Conservation (phyloP, 805 yeast species). For the Kluyveromyces starmeri region DNA sequence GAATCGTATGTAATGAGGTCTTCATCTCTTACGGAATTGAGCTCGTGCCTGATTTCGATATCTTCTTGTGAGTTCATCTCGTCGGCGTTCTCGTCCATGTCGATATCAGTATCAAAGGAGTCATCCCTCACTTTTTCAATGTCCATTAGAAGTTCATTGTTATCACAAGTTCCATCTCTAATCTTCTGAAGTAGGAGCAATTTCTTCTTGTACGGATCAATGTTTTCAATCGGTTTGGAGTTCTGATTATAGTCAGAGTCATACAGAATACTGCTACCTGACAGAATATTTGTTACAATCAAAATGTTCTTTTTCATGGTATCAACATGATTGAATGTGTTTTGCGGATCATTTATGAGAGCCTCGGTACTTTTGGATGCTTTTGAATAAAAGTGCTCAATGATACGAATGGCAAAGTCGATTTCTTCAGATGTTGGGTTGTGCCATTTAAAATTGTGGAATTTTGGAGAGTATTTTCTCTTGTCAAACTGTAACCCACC, state of each 20-base stretch:
- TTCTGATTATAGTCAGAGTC: slow-evolving; percentile 56
- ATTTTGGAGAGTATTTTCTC: slow-evolving; percentile 38
- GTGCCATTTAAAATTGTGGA: slow-evolving; percentile 65
- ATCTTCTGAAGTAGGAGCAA: slow-evolving; percentile 30
- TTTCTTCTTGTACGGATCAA: slow-evolving; percentile 16
- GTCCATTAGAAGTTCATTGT: slow-evolving; percentile 31
- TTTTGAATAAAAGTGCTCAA: slow-evolving; percentile 38
- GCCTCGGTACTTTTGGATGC: slow-evolving; percentile 37
- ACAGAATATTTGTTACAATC: slow-evolving; percentile 48
- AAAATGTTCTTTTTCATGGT: slow-evolving; percentile 45
- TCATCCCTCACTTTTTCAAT: slow-evolving; percentile 27
- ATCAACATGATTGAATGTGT: slow-evolving; percentile 33
- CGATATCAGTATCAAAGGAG: slow-evolving; percentile 20
- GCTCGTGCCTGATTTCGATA: slow-evolving; percentile 30
- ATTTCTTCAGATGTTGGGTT: slow-evolving; percentile 51
- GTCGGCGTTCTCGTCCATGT: slow-evolving; percentile 19
- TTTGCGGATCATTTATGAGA: slow-evolving; percentile 16
- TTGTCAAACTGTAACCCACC: slow-evolving; percentile 61
- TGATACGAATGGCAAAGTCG: slow-evolving; percentile 50
- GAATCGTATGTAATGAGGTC: slow-evolving; percentile 20
- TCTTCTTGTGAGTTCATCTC: slow-evolving; percentile 9
- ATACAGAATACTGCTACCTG: slow-evolving; percentile 64
- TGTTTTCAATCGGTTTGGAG: slow-evolving; percentile 10
- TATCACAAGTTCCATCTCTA: slow-evolving; percentile 29
- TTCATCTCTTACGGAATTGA: not conserved